A percentile compares a stretch with the other conserved stretches of the same genome.
Conservation (phyloP, 2,329 filamentous ascomycete genomes). For the Coniochaeta pulveracea region DNA sequence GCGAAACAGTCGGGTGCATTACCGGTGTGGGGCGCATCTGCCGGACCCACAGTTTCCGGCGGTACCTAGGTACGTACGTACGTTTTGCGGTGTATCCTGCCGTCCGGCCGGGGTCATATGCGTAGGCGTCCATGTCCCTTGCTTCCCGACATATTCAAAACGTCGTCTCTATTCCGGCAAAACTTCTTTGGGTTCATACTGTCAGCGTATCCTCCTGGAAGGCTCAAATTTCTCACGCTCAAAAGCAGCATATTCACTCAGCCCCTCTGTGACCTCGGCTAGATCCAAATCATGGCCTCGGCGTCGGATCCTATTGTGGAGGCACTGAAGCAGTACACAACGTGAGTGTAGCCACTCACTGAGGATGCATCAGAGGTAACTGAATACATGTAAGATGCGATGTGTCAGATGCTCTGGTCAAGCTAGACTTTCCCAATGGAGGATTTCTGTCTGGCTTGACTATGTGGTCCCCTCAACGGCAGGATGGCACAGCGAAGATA, state of each 20-base stretch:
- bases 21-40: too few species aligned
- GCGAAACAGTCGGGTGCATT: too few species aligned
- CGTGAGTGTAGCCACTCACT: conserved; percentile 13
- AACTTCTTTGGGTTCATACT: too few species aligned
- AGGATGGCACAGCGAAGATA: conserved; percentile 38
- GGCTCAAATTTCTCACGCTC: too few species aligned
- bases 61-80: too few species aligned
- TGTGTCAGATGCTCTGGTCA: conserved; percentile 39
- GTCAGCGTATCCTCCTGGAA: too few species aligned
- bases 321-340: conserved; percentile 20
- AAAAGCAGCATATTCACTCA: background rate
- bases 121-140: too few species aligned
- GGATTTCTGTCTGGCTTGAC: conserved; percentile 42
- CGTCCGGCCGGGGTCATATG: too few species aligned
- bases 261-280: conserved; percentile 1
- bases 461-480: conserved; percentile 41
- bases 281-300: background rate
- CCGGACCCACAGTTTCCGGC: too few species aligned
- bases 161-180: too few species aligned
- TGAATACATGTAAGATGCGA: conserved; percentile 26
- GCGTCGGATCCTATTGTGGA: conserved; percentile 15
- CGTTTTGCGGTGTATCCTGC: too few species aligned
- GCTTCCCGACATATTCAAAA: too few species aligned
- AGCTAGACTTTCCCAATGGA: conserved; percentile 34
- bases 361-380: background rate